A percentile compares a stretch with the other conserved stretches of the same genome.
Conservation (phyloP, 495 filamentous ascomycete species). For the Terfezia claveryi region DNA sequence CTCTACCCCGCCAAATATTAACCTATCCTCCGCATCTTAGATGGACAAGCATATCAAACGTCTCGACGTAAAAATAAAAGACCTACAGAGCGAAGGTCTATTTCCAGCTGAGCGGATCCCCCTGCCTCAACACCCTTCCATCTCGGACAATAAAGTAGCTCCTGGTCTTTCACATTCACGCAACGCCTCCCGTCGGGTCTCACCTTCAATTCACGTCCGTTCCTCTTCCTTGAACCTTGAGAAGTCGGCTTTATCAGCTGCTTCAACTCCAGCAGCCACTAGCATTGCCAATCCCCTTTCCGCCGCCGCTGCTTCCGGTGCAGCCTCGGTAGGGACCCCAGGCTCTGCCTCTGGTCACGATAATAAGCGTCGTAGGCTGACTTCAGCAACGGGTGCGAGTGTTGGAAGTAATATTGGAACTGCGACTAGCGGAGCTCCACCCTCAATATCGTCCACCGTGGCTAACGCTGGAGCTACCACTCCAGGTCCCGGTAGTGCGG, state of each 20-base stretch:
- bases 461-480: slow-evolving; percentile 6
- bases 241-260: neutral
- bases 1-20: neutral
- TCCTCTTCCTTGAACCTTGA: slow-evolving; percentile 23
- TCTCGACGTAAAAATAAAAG: slow-evolving; percentile 68
- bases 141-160: neutral
- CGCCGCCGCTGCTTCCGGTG: slow-evolving; percentile 26
- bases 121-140: slow-evolving; percentile 30
- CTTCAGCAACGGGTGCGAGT: slow-evolving; percentile 9
- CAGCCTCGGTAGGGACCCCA: slow-evolving; percentile 14
- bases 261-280: too few species aligned
- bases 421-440: neutral
- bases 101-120: slow-evolving; percentile 53
- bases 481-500: neutral
- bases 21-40: slow-evolving; percentile 7
- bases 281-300: slow-evolving; percentile 15
- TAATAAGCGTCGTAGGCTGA: slow-evolving; percentile 14
- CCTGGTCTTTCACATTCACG: slow-evolving; percentile 15
- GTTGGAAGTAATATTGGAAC: neutral
- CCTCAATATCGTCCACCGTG: slow-evolving; percentile 7
- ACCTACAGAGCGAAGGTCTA: slow-evolving; percentile 55
- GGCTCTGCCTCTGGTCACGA: slow-evolving; percentile 11
- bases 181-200: slow-evolving; percentile 31
- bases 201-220: slow-evolving; percentile 29
- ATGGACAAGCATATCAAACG: slow-evolving; percentile 77